Evolutionary conservation across 2,329 filamentous ascomycete species (phyloP), one percentile per base, ranked within the genome.

Genomic region (Apiospora arundinis): DNA sequence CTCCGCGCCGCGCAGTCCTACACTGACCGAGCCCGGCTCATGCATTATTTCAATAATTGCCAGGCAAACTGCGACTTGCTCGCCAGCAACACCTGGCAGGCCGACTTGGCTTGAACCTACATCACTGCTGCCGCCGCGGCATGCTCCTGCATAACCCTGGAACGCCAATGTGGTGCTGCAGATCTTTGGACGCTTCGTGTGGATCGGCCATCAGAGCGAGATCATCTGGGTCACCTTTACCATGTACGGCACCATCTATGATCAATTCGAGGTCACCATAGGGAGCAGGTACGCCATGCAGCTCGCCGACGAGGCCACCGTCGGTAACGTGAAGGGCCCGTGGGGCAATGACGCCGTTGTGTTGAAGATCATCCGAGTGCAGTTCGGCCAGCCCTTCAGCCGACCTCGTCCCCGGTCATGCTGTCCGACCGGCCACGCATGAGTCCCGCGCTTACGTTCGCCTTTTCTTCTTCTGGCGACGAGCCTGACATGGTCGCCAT

Each of bases 251-350:
- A 32, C 14, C 25, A 56, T 56, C 23, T 56, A 56, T 16, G 49
- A 32, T 1, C 32, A 56, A 14, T 2, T 56, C 49, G 23, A 32
- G 49, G 49, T 32, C 49, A 56, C 23, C 49, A 16, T 12, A 0
- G 18, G 25, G 25, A 25, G 49, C 49, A 56, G 8, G 23, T 18
- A 56, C 49, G 49, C 14, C 5, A 56, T 56, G 23, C 49, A 56
- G 49, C 18, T 56, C 12, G 12, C 49, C 49, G 18, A 14, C 49
- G 49, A 56, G 49, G 14, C 49, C 49, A 18, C 49, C 14, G 14
- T 56, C 49, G 49, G 49, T 14, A 56, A 56, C 48, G n/a, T 49
- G 48, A 49, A 49, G 48, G n/a, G 48, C 21, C n/a, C 48, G 48
- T 25, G 48, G 48, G 48, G 48, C 2, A 49, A 14, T 42, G 37